phyloP scores from a whole-genome alignment of 2,329 filamentous ascomycete species.

The Stagonosporopsis rhizophila region DNA sequence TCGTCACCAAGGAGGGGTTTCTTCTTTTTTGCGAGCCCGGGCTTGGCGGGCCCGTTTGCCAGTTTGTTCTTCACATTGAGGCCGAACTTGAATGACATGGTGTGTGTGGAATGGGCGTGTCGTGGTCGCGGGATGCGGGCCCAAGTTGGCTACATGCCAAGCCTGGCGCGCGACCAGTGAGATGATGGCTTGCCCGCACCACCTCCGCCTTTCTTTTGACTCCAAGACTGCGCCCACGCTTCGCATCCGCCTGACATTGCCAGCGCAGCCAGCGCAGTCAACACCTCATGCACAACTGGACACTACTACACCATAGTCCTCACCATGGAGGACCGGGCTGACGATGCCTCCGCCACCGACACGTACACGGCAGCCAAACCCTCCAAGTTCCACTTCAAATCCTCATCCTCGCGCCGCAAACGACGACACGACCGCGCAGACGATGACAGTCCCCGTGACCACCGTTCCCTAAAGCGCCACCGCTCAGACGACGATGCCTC shows the following conservation, averaged over 20 bases:
- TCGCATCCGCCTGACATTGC: neutral
- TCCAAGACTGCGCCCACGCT: neutral
- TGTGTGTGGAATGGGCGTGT: slow-evolving; percentile 22
- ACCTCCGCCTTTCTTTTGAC: slow-evolving; percentile 27
- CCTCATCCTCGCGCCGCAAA: slow-evolving; percentile 30
- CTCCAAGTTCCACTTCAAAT: slow-evolving; percentile 52
- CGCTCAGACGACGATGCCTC: slow-evolving; percentile 18
- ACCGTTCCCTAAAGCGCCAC: slow-evolving; percentile 23
- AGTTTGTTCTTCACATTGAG: slow-evolving; percentile 67
- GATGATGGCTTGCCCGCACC: slow-evolving; percentile 30
- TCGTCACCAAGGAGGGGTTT: slow-evolving; percentile 45
- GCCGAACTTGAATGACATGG: slow-evolving; percentile 60
- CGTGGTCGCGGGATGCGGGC: neutral
- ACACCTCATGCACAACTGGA: slow-evolving; percentile 28
- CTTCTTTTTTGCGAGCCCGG: slow-evolving; percentile 35
- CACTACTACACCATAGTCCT: slow-evolving; percentile 17
- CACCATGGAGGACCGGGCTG: slow-evolving; percentile 42
- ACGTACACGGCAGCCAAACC: slow-evolving; percentile 37
- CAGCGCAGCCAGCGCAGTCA: neutral
- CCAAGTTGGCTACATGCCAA: slow-evolving; percentile 27
- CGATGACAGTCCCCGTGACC: slow-evolving; percentile 11
- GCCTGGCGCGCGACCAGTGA: slow-evolving; percentile 35
- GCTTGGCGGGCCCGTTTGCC: slow-evolving; percentile 26
- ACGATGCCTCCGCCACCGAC: slow-evolving; percentile 25
- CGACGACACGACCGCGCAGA: slow-evolving; percentile 26